Base-by-base conservation (phyloP, 495 filamentous ascomycete species). In the Terfezia claveryi region DNA sequence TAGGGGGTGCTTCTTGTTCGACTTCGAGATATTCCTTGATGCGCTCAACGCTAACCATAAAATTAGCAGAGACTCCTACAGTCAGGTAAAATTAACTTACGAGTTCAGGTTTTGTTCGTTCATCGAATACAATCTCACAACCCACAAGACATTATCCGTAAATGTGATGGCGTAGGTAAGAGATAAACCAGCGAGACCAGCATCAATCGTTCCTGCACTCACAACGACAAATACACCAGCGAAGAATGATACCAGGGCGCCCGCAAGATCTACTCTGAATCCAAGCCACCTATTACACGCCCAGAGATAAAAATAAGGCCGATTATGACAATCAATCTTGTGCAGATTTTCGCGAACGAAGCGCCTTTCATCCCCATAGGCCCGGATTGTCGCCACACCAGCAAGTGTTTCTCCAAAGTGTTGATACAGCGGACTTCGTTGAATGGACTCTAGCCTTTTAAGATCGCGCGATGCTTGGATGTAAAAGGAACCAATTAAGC, bases 91-190 rank as follows among this genome's bases (percentile, higher is more conserved):
- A 9, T 14, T 50, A 9, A 57, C 57, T 53, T 44, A 59, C 49
- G 87, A 89, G 69, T 99, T 99, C 92, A 99, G 96, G 68, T 93
- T 96, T 69, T 96, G 92, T 67, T 99, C 92, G 61, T 95, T 93
- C 63, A 83, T 74, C 0, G 89, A 81, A 62, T 96, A 99, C n/a
- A 95, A 74, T 20, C 92, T 78, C 27, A 96, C 87, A 55, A 96
- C 80, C 92, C 92, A 99, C 16, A 99, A 73, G 16, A 99, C 80
- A 57, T 95, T 95, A 65, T 96, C 92, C 0, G 87, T 93, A 61
- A 99, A 99, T 0, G 86, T 91, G 52, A 99, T 86, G 7, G 92
- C 92, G 62, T 99, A 99, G n/a, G 87, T 94, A 59, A 99, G 69
- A 16, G 92, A 94, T 55, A 99, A 74, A 71, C 92, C 92, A 37